A percentile compares a stretch with the other conserved stretches of the same genome.
Evolutionary conservation across 441 rosid species (phyloP).

Genomic region (Pelargonium citronellum): DNA sequence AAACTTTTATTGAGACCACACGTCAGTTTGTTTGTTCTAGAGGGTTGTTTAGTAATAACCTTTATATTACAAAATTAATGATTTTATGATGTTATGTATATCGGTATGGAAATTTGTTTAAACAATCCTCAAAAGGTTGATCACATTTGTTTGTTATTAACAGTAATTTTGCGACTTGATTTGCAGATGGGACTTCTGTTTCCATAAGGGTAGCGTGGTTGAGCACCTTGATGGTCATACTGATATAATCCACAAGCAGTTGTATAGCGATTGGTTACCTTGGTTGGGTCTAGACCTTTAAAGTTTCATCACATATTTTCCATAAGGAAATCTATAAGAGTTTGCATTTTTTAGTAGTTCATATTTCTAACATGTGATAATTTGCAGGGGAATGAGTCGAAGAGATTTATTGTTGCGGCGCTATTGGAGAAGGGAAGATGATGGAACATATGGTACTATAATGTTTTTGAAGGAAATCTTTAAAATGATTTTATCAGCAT

Average conservation of each 20-base stretch:
- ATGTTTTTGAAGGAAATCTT: conserved; percentile 13
- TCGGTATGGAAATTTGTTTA: not conserved
- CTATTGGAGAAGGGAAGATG: conserved; percentile 98
- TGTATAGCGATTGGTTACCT: conserved; percentile 81
- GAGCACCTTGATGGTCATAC: conserved; percentile 97
- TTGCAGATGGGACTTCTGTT: conserved; percentile 98
- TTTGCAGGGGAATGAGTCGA: conserved; percentile 75
- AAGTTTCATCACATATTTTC: conserved; percentile 10
- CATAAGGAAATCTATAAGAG: conserved; percentile 6
- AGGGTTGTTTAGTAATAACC: not conserved
- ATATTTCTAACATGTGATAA: conserved; percentile 17
- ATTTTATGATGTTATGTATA: not conserved
- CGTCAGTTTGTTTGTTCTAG: not conserved
- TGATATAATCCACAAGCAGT: conserved; percentile 82
- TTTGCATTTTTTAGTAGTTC: conserved; percentile 21
- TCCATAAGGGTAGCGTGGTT: conserved; percentile 80
- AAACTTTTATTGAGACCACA: not conserved
- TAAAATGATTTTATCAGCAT: conserved; percentile 14
- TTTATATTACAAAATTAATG: not conserved
- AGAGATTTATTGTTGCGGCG: conserved; percentile 83
- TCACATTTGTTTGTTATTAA: not conserved
- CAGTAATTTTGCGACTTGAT: conserved; percentile 18
- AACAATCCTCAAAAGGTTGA: not conserved
- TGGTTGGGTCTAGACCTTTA: conserved; percentile 47
- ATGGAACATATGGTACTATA: conserved; percentile 81